phyloP scores from a whole-genome alignment of 331 rosid species.

The Phaseolus coccineus region DNA sequence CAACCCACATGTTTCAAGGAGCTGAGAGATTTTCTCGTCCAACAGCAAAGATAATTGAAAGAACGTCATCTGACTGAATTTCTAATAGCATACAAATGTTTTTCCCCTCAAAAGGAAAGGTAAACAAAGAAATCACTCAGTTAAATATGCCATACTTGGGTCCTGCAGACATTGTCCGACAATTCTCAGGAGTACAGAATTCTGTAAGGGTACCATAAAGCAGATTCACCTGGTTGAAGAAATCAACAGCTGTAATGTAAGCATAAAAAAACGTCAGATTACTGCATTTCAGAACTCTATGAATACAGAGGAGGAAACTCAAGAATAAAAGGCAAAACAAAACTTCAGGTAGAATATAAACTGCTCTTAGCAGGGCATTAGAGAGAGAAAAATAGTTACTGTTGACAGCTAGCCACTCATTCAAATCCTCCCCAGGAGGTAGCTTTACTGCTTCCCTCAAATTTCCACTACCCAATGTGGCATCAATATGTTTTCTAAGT shows the following conservation, averaged over 20 bases:
- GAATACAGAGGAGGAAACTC: constrained; percentile 35
- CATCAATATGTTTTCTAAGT: constrained; percentile 98
- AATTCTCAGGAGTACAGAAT: constrained; percentile 95
- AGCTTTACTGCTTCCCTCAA: constrained; percentile 99
- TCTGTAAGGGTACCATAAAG: constrained; percentile 98
- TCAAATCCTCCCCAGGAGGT: constrained; percentile 98
- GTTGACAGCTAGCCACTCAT: constrained; percentile 99
- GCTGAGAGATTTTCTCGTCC: constrained; percentile 23
- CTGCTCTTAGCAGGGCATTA: constrained; percentile 44
- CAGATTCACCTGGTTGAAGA: constrained; percentile 99
- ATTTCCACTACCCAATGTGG: constrained; percentile 98
- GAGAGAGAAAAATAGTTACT: constrained; percentile 63
- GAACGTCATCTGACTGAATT: constrained; percentile 31
- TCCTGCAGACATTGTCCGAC: constrained; percentile 99
- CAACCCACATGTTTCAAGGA: constrained; percentile 9
- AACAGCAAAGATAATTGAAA: constrained; percentile 35
- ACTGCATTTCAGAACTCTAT: constrained; percentile 46
- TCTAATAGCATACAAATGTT: neutral
- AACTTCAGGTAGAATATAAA: constrained; percentile 30
- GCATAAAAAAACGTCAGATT: constrained; percentile 39
- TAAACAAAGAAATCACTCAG: constrained; percentile 27
- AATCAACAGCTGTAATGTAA: constrained; percentile 90
- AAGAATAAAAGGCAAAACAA: constrained; percentile 29
- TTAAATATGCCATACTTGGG: constrained; percentile 79
- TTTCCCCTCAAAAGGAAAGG: constrained; percentile 13